phyloP scores from a whole-genome alignment of 768 basidiomycete genomes.

The Pisolithus marmoratus region DNA sequence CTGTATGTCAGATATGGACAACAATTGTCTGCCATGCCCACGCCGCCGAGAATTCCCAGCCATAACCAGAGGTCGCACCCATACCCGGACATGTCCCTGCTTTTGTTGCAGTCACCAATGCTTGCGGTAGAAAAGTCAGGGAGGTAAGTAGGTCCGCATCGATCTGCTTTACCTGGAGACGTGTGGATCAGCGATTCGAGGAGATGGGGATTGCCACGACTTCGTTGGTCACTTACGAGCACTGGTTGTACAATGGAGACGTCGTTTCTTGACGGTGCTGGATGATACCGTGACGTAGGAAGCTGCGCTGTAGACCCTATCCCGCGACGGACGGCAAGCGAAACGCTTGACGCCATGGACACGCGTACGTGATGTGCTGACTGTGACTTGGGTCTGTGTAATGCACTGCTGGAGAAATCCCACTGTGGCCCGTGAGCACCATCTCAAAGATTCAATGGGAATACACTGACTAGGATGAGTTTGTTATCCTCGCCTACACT shows the following conservation, averaged over 20 bases:
- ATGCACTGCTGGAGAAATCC: constrained; percentile 88
- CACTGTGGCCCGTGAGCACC: constrained; percentile 46
- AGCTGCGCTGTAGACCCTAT: constrained; percentile 51
- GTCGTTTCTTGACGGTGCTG: constrained; percentile 87
- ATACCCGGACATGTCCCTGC: constrained; percentile 74
- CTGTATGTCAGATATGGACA: constrained; percentile 27
- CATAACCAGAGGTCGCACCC: constrained; percentile 68
- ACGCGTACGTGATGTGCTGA: constrained; percentile 66
- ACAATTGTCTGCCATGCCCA: constrained; percentile 23
- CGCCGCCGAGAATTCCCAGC: constrained; percentile 20
- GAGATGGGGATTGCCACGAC: neutral
- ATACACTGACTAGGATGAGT: constrained; percentile 65
- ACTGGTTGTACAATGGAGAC: constrained; percentile 89
- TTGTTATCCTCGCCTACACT: constrained; percentile 98
- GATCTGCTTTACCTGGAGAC: constrained; percentile 64
- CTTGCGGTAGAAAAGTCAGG: constrained; percentile 72
- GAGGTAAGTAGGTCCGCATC: constrained; percentile 75
- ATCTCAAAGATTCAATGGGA: neutral
- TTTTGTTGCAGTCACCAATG: constrained; percentile 74
- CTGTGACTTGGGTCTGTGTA: constrained; percentile 84
- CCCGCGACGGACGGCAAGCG: constrained; percentile 63
- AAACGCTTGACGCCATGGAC: constrained; percentile 75
- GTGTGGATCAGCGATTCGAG: neutral
- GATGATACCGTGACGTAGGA: constrained; percentile 61
- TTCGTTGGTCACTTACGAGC: constrained; percentile 44